Conservation (phyloP, 139 green algal genomes). For the Chlamydomonas eustigma region DNA sequence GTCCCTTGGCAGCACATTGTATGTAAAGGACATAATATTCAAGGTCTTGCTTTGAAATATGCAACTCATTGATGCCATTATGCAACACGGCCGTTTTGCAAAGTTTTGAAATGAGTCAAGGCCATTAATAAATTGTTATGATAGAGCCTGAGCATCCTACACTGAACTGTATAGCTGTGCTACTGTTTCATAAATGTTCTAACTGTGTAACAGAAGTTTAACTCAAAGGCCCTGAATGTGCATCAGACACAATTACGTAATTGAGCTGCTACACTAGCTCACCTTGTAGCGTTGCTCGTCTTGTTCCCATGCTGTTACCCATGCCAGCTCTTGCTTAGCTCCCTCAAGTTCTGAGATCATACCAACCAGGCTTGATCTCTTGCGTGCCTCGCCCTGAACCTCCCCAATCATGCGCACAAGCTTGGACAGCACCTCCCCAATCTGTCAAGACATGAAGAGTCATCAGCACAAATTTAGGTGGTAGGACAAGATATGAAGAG, state of each 20-base stretch:
- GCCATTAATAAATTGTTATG: no score
- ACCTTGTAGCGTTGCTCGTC: slow-evolving; percentile 60
- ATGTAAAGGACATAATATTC: no score
- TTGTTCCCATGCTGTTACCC: slow-evolving; percentile 46
- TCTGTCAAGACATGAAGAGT: slow-evolving; percentile 17
- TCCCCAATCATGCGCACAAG: slow-evolving; percentile 48
- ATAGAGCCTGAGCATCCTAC: no score
- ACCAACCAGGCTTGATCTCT: slow-evolving; percentile 33
- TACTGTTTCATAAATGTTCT: no score
- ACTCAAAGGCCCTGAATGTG: not conserved
- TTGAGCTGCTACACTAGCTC: not conserved
- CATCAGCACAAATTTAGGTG: no score
- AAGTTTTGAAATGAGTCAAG: no score
- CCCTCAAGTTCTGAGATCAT: slow-evolving; percentile 36
- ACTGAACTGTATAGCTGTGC: no score
- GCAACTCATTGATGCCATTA: no score
- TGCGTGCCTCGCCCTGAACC: slow-evolving; percentile 30
- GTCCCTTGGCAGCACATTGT: no score
- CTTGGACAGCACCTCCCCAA: slow-evolving; percentile 49
- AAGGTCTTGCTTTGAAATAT: no score
- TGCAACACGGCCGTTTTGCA: no score
- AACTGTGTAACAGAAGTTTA: no score
- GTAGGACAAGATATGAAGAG: not conserved
- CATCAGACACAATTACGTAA: not conserved
- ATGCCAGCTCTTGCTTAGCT: slow-evolving; percentile 34